Evolutionary conservation across 2,329 filamentous ascomycete species (phyloP).

Genomic region (Fusarium newnesense): DNA sequence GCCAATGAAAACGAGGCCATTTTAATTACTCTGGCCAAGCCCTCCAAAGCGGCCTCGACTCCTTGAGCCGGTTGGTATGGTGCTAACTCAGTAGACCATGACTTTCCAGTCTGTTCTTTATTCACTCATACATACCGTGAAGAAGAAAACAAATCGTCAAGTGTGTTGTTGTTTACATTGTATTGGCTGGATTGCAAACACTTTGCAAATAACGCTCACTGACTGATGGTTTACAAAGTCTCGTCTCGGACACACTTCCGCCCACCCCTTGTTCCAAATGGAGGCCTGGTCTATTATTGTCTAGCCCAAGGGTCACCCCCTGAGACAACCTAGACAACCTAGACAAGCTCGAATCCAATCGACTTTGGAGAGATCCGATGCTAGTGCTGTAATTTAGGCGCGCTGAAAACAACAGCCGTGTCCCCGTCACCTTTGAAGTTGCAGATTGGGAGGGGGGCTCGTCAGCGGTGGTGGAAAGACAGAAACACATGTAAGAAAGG

Average conservation of each 20-base stretch:
- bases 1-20: constrained; percentile 1
- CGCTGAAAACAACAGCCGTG: constrained; percentile 21
- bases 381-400: constrained; percentile 36
- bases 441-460: constrained; percentile 1
- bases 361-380: constrained; percentile 26
- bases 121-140: not conserved
- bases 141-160: not conserved
- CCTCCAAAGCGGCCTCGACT: constrained; percentile 1
- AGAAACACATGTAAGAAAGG: not conserved
- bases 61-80: constrained; percentile 8
- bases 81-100: constrained; percentile 13
- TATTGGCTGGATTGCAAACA: constrained; percentile 21
- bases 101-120: not conserved
- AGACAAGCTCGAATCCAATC: constrained; percentile 41
- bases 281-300: constrained; percentile 35
- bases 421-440: constrained; percentile 15
- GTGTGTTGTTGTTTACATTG: constrained; percentile 23
- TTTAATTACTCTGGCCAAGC: not conserved
- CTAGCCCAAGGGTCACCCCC: constrained; percentile 39
- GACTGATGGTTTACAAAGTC: constrained; percentile 6
- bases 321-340: constrained; percentile 32
- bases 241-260: constrained; percentile 36
- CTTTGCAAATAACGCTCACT: not conserved
- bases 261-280: constrained; percentile 24
- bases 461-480: constrained; percentile 4